Conservation (phyloP, 1,284 basidiomycete genomes). For the Singerocomus rubriflavus region DNA sequence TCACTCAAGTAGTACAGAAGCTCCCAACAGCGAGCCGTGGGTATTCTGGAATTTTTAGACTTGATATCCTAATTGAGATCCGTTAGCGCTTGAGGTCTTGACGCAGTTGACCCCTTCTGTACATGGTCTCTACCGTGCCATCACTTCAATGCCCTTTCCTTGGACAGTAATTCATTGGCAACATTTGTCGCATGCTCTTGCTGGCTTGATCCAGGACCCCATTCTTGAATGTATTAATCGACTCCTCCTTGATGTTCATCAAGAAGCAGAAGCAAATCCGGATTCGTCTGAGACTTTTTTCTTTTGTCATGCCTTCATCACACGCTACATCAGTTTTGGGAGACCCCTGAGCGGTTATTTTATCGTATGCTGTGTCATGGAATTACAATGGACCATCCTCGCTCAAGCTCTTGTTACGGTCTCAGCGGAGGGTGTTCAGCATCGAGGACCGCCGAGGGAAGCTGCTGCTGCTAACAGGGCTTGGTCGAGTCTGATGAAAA, state of each 20-base stretch:
- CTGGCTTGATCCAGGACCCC: constrained; percentile 55
- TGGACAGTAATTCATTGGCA: constrained; percentile 74
- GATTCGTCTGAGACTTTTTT: constrained; percentile 32
- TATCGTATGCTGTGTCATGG: constrained; percentile 80
- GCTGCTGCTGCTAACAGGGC: constrained; percentile 80
- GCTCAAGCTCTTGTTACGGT: constrained; percentile 69
- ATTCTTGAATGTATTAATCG: constrained; percentile 69
- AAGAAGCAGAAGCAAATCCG: constrained; percentile 43
- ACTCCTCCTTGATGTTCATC: constrained; percentile 58
- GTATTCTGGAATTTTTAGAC: constrained; percentile 21
- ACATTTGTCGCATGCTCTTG: constrained; percentile 51
- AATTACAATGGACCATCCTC: constrained; percentile 79
- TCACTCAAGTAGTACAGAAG: constrained; percentile 53
- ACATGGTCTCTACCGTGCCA: constrained; percentile 84
- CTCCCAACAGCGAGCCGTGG: constrained; percentile 55
- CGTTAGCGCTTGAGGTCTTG: constrained; percentile 64
- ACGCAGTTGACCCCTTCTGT: constrained; percentile 78
- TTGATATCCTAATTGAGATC: neutral
- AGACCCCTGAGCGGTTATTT: constrained; percentile 86
- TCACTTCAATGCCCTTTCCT: constrained; percentile 71
- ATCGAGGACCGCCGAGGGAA: constrained; percentile 47
- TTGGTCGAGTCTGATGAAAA: constrained; percentile 66
- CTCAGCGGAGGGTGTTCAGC: constrained; percentile 24
- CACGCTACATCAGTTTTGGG: constrained; percentile 72
- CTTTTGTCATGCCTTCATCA: constrained; percentile 70